Conservation (phyloP, 768 basidiomycete species). For the Coprinellus micaceus region DNA sequence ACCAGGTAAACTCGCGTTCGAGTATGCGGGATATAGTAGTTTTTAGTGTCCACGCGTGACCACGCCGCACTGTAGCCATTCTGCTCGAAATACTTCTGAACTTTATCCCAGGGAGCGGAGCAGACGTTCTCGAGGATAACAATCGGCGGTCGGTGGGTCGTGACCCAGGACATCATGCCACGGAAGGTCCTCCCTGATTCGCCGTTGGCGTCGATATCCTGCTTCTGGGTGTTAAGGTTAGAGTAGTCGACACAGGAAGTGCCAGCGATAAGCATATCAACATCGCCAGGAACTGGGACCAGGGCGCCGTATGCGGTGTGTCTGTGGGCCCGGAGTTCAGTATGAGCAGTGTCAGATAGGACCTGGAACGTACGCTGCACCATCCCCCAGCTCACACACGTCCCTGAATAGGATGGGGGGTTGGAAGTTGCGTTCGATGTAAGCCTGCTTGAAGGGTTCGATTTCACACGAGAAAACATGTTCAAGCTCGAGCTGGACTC, state of each 20-base stretch:
- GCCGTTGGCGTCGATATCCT: constrained; percentile 83
- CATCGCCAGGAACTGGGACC: constrained; percentile 82
- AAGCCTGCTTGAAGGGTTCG: constrained; percentile 95
- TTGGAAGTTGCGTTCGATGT: constrained; percentile 94
- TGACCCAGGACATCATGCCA: constrained; percentile 93
- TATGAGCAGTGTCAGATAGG: constrained; percentile 5
- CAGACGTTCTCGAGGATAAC: constrained; percentile 95
- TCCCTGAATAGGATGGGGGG: constrained; percentile 92
- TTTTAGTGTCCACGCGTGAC: constrained; percentile 76
- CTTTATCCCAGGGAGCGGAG: constrained; percentile 79
- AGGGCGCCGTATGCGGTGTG: constrained; percentile 90
- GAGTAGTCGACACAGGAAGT: constrained; percentile 98
- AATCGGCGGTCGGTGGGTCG: constrained; percentile 80
- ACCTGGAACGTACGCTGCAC: constrained; percentile 78
- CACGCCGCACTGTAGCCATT: constrained; percentile 72
- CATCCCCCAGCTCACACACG: constrained; percentile 82
- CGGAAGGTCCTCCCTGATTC: constrained; percentile 93
- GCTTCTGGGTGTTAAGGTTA: constrained; percentile 90
- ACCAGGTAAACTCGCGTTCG: constrained; percentile 86
- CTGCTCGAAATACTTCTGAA: constrained; percentile 71
- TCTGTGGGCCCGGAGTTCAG: constrained; percentile 48
- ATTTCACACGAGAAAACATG: constrained; percentile 98
- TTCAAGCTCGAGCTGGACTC: constrained; percentile 65
- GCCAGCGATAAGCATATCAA: constrained; percentile 87
- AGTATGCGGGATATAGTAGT: constrained; percentile 93